These are phyloP conservation scores for Ehretia macrophylla DNA, from an alignment of 257 asterid species.

Conservation along the genomic window DNA sequence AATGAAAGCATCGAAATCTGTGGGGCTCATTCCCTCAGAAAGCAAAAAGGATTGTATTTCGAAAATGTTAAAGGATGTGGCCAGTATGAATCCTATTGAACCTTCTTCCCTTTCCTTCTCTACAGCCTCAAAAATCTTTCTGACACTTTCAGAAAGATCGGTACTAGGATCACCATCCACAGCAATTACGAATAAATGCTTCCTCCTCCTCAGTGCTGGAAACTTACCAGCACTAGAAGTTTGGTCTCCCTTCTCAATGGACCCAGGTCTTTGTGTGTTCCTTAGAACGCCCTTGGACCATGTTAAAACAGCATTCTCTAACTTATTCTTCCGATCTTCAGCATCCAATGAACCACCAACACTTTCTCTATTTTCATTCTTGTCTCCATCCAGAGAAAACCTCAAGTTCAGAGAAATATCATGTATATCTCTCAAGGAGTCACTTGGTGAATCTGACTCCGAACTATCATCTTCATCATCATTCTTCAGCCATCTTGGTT, in stretches of 20 bases:
- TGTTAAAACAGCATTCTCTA: constrained; percentile 67
- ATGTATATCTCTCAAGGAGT: constrained; percentile 90
- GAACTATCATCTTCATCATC: constrained; percentile 83
- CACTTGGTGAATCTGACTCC: constrained; percentile 96
- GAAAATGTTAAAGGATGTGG: constrained; percentile 69
- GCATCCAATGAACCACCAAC: constrained; percentile 56
- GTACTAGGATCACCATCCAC: constrained; percentile 49
- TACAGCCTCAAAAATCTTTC: constrained; percentile 64
- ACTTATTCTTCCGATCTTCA: constrained; percentile 62
- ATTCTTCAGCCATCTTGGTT: constrained; percentile 85
- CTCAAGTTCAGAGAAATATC: constrained; percentile 91
- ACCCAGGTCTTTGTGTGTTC: constrained; percentile 40
- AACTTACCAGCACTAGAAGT: constrained; percentile 66
- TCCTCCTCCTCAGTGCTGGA: constrained; percentile 91
- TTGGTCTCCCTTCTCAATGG: constrained; percentile 47
- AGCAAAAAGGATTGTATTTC: constrained; percentile 60
- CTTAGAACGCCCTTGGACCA: constrained; percentile 64
- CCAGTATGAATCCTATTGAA: constrained; percentile 73
- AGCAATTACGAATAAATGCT: constrained; percentile 75
- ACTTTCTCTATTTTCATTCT: constrained; percentile 55
- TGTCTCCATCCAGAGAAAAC: constrained; percentile 88
- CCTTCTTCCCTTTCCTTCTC: constrained; percentile 82
- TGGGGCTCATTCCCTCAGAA: constrained; percentile 64
- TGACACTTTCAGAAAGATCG: constrained; percentile 61
- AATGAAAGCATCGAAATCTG: constrained; percentile 88